Evolutionary conservation across 208 protist species (phyloP).

Genomic region (Leishmania tropica): DNA sequence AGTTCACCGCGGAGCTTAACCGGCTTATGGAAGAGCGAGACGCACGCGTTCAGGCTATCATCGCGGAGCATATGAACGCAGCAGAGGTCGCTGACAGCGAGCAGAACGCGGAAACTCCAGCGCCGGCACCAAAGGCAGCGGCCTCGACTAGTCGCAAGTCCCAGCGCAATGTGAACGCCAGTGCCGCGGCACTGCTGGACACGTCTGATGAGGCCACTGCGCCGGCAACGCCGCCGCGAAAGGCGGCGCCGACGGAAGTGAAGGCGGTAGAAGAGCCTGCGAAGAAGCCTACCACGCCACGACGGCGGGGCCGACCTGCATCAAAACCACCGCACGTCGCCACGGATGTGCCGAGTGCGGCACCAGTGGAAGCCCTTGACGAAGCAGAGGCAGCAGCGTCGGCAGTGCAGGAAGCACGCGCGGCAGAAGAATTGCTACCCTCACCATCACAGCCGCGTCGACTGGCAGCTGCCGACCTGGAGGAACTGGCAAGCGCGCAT

Average conservation of each 20-base stretch:
- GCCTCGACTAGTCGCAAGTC: not conserved
- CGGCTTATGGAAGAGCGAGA: not conserved
- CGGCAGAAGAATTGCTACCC: not conserved
- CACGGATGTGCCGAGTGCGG: not conserved
- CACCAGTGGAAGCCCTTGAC: not conserved
- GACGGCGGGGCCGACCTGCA: not conserved
- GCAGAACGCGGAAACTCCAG: not conserved
- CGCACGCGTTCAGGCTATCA: not conserved
- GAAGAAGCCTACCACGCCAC: not conserved
- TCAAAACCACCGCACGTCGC: not conserved
- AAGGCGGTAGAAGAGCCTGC: not conserved
- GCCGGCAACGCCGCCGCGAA: not conserved
- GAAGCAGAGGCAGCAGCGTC: not conserved
- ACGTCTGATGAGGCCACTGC: not conserved
- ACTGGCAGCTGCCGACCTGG: not conserved
- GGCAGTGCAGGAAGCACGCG: too few relatives aligned
- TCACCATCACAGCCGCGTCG: not conserved
- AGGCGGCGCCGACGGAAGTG: not conserved
- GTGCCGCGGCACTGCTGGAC: not conserved
- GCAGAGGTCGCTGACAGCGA: not conserved
- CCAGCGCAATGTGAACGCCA: not conserved
- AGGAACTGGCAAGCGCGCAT: constrained; percentile 18
- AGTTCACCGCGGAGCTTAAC: not conserved
- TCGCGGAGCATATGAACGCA: constrained; percentile 6
- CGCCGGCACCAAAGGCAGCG: not conserved